These are phyloP conservation scores for Neonothopanus nambi DNA, from an alignment of 1,284 basidiomycete genomes.

Conservation along the genomic window DNA sequence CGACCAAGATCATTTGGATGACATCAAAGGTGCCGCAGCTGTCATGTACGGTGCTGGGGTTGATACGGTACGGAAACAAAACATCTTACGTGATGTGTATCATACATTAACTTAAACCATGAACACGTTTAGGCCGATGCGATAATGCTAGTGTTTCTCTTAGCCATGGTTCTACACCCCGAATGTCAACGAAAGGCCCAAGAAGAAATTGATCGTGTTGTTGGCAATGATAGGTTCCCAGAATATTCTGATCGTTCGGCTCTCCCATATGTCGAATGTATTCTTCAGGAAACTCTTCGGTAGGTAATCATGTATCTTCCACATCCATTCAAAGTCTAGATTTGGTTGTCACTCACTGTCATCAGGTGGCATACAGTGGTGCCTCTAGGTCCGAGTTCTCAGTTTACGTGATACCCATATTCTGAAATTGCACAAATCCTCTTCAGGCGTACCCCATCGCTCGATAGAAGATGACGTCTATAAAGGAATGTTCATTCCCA, in stretches of 20 bases:
- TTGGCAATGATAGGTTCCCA: slow-evolving; percentile 6
- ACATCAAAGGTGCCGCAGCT: slow-evolving; percentile 3
- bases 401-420: background rate
- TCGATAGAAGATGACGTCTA: slow-evolving; percentile 4
- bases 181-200: slow-evolving; percentile 10
- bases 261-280: slow-evolving; percentile 11
- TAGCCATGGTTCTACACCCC: slow-evolving; percentile 11
- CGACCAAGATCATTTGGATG: background rate
- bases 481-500: slow-evolving; percentile 12
- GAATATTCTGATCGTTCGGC: slow-evolving; percentile 3
- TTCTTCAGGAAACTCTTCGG: slow-evolving; percentile 12
- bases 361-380: slow-evolving; percentile 7
- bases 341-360: background rate
- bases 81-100: background rate
- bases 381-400: background rate
- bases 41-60: slow-evolving; percentile 1
- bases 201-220: slow-evolving; percentile 7
- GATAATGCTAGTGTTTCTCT: slow-evolving; percentile 1
- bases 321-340: background rate
- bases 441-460: slow-evolving; percentile 3
- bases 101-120: background rate
- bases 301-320: background rate
- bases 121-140: slow-evolving; percentile 7
- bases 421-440: slow-evolving; percentile 2
- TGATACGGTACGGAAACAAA: too few relatives aligned